Evolutionary conservation across 331 rosid genomes (phyloP), one percentile per base, ranked within the genome.

Genomic region (Prunus yedoensis): DNA sequence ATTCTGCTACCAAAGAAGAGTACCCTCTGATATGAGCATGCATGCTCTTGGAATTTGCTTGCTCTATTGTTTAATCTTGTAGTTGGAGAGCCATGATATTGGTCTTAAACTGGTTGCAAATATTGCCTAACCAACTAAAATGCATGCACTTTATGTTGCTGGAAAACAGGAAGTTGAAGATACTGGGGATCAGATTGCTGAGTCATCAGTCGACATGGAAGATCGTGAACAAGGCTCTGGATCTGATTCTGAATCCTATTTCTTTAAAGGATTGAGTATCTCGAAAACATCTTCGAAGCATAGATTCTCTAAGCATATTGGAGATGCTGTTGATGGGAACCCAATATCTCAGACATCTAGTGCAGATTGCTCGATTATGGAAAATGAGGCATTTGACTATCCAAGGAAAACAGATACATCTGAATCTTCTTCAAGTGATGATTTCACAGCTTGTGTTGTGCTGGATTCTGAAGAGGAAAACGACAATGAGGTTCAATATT

Each of bases 111-210:
- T 78, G 17, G 56, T 27, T 28, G 27, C 16, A 66, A 71, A 23
- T 56, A 43, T 53, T 56, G 32, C 49, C 30, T 41, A 56, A 21
- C 21, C 21, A 21, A 21, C 21, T 21, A 21, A 21, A 21, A 16
- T 38, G 8, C 23, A 16, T 69, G 59, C 46, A 21, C 21, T 69
- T 32, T 60, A 43, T 59, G 66, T 81, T 88, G 45, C 83, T 71
- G 16, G 30, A 58, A 77, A 68, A 59, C 85, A 91, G 95, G 95
- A 88, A 86, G 77, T 69, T 82, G 90, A 82, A 66, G 88, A 85
- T 62, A 63, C 21, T 60, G 67, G 12, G 8, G 88, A 87, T 27
- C 50, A 76, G 69, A 73, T 43, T 46, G 50, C 85, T 23, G 78
- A 71, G 56, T 74, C 85, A 4, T 45, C 66, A 17, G 68, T 77